Base-by-base conservation (phyloP, 2,329 filamentous ascomycete species). In the Emergomyces pasteurianus region DNA sequence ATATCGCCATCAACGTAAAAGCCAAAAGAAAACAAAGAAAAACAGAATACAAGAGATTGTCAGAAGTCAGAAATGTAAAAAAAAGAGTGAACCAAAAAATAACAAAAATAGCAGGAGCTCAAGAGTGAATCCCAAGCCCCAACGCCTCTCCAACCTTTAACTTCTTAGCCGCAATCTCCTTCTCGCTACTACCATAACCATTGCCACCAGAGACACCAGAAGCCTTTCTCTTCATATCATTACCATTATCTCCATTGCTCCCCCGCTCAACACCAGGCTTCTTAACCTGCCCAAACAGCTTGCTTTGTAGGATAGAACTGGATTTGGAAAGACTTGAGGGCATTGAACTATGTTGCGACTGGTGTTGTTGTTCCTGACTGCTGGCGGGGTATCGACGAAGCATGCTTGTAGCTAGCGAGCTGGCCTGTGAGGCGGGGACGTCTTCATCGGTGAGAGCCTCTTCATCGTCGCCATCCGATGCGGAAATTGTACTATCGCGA, bases 401-500 rank as follows among this genome's bases (percentile, higher is more conserved):
- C 84, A 92, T 85, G 65, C 85, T 86, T 1, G 86, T 86, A 1
- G 90, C 90, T 52, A 85, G 84, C 64, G 89, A 87, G 68, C 87
- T 92, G 9, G 90, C 89, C 68, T 89, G 88, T 61, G 87, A 90
- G 67, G 87, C 87, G 40, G 80, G 82, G 0, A 91, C 75, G 50
- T 87, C 84, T 64, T 88, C 83, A 47, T 88, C 85, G 58, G 80
- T 82, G 12, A 83, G 43, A 10, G 43, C 80, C 9, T 69, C 73
- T 50, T 76, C 73, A 56, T 81, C 79, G 53, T 83, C 82, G 1
- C 81, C 79, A 50, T 83, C 82, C 1, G 81, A 82, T 23, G 83
- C 86, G 0, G 90, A 94, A 56, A 94, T 91, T 1, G 90, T 95
- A 75, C 89, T 92, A 72, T 95, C 90, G 62, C 89, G 85, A 72